These are phyloP conservation scores for Phylloboletellus chloephorus DNA, from an alignment of 1,284 basidiomycete species.

Conservation along the genomic window DNA sequence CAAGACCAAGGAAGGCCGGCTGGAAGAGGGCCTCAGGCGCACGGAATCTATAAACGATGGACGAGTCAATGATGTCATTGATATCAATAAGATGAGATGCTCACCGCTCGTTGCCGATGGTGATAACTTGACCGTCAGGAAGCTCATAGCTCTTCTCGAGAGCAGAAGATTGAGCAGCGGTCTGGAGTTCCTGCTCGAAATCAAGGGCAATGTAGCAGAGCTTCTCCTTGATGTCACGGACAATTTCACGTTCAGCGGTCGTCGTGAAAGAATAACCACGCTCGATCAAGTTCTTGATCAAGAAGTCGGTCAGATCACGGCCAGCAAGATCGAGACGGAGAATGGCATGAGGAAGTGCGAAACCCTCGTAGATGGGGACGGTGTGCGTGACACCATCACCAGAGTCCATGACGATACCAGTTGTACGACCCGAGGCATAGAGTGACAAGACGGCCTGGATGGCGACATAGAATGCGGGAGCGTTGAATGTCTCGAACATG, in stretches of 20 bases:
- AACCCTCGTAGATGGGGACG: constrained; percentile 88
- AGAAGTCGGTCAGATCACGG: constrained; percentile 89
- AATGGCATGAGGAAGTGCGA: constrained; percentile 92
- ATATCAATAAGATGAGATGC: constrained; percentile 17
- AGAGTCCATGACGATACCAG: constrained; percentile 88
- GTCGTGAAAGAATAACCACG: constrained; percentile 95
- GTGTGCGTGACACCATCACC: constrained; percentile 91
- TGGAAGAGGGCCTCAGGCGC: constrained; percentile 97
- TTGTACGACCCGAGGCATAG: constrained; percentile 85
- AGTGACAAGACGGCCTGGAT: constrained; percentile 88
- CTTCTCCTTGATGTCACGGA: constrained; percentile 98
- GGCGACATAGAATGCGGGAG: constrained; percentile 84
- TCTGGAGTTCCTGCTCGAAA: constrained; percentile 95
- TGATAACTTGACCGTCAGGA: constrained; percentile 95
- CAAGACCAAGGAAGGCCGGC: constrained; percentile 89
- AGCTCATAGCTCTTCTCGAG: constrained; percentile 95
- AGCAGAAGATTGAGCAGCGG: constrained; percentile 86
- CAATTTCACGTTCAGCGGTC: constrained; percentile 92
- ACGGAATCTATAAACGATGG: constrained; percentile 65
- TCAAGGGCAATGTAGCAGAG: constrained; percentile 96
- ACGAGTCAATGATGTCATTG: constrained; percentile 8
- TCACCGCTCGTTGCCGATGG: constrained; percentile 90
- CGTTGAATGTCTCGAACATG: constrained; percentile 94
- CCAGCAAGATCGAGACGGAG: constrained; percentile 93
- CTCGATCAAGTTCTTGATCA: constrained; percentile 92